Evolutionary conservation across 495 filamentous ascomycete species (phyloP).

Genomic region (Patellaria atrata): DNA sequence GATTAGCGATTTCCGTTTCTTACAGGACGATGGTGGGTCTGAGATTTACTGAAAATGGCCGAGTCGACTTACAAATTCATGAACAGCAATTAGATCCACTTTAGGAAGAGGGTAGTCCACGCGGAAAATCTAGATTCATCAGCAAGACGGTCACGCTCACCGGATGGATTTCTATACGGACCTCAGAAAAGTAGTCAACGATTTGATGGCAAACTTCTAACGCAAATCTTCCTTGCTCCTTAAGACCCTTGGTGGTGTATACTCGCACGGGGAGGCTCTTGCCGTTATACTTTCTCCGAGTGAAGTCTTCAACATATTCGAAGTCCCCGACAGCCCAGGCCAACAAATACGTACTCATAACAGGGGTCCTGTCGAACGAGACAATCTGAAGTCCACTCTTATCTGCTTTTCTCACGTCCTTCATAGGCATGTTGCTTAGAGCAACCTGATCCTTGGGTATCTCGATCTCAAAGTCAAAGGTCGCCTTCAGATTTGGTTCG

Average conservation of each 20-base stretch:
- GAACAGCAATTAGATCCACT: conserved; percentile 85
- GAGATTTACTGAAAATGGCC: not conserved
- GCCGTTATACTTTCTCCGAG: conserved; percentile 74
- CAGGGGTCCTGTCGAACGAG: conserved; percentile 68
- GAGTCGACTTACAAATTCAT: conserved; percentile 64
- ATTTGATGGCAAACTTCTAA: conserved; percentile 75
- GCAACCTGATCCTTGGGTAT: conserved; percentile 75
- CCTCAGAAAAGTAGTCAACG: conserved; percentile 88
- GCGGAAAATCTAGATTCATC: conserved; percentile 47
- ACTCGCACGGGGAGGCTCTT: conserved; percentile 84
- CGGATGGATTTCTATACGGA: conserved; percentile 12
- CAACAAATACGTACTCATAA: conserved; percentile 91
- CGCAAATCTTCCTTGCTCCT: conserved; percentile 76
- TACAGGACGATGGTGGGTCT: not conserved
- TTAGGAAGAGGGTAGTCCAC: conserved; percentile 95
- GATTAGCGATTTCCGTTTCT: conserved; percentile 6
- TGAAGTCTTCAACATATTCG: conserved; percentile 85
- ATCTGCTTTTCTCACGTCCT: conserved; percentile 42
- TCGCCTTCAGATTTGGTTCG: conserved; percentile 91
- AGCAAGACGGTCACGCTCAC: not conserved
- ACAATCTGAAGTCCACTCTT: conserved; percentile 59
- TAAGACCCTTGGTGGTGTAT: conserved; percentile 82
- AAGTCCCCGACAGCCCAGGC: conserved; percentile 97
- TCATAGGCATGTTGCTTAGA: conserved; percentile 87
- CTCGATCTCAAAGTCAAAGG: conserved; percentile 85